Conservation (phyloP, 2,329 filamentous ascomycete genomes). For the Tolypocladium endophyticum region DNA sequence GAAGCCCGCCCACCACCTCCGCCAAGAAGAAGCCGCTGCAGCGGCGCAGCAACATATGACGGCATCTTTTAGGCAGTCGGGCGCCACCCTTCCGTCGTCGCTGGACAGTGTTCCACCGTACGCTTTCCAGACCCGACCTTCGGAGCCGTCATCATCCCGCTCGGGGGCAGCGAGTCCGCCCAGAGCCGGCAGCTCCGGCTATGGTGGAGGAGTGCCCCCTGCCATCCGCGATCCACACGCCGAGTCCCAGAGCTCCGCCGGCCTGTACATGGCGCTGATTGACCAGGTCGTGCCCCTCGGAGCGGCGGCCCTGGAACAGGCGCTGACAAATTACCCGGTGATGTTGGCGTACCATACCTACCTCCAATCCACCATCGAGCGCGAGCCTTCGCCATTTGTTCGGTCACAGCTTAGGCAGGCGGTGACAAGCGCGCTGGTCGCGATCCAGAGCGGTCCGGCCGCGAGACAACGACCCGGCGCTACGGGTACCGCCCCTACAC, state of each 20-base stretch:
- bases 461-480: conserved; percentile 10
- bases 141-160: background rate
- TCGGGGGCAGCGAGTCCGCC: background rate
- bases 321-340: conserved; percentile 34
- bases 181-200: background rate
- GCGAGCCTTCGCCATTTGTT: conserved; percentile 35
- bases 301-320: conserved; percentile 31
- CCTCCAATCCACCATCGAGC: conserved; percentile 40
- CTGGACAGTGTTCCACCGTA: background rate
- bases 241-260: conserved; percentile 11
- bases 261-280: conserved; percentile 40
- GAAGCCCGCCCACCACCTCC: conserved; percentile 64
- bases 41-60: conserved; percentile 29
- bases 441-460: conserved; percentile 33
- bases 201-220: background rate
- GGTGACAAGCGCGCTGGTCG: conserved; percentile 34
- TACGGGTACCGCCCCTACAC: background rate
- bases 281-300: conserved; percentile 43
- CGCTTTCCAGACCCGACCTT: background rate
- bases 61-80: background rate
- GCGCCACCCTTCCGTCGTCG: background rate
- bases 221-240: background rate
- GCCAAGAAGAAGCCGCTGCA: conserved; percentile 59
- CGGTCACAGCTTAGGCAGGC: conserved; percentile 39
- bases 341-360: conserved; percentile 37